phyloP scores from a whole-genome alignment of 331 rosid species.

The Phaseolus coccineus region DNA sequence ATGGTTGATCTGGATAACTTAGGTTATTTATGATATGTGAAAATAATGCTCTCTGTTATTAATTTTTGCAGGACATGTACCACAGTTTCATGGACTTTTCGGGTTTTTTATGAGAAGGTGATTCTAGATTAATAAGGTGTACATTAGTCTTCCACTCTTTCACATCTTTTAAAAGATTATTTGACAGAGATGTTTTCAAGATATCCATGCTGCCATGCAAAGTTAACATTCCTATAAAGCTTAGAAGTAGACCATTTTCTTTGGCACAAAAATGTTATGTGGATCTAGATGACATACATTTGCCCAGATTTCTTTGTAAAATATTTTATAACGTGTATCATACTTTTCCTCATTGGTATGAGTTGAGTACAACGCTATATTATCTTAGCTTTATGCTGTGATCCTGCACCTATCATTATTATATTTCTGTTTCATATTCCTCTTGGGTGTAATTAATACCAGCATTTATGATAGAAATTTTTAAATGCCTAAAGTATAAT shows the following conservation, averaged over 20 bases:
- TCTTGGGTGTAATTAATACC: background rate
- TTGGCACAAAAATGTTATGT: constrained; percentile 4
- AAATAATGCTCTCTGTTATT: constrained; percentile 14
- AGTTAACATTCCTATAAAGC: constrained; percentile 10
- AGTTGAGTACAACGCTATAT: background rate
- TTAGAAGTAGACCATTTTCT: constrained; percentile 13
- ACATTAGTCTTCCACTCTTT: constrained; percentile 27
- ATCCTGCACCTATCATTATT: background rate
- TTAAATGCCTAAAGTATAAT: background rate
- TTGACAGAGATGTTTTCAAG: background rate
- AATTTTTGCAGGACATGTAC: constrained; percentile 92
- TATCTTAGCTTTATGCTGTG: background rate
- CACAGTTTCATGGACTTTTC: constrained; percentile 95
- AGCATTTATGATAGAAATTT: background rate
- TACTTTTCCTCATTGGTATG: constrained; percentile 1
- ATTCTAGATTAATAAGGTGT: constrained; percentile 41
- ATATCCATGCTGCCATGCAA: background rate
- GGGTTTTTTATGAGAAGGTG: constrained; percentile 99
- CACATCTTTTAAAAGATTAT: background rate
- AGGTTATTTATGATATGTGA: background rate
- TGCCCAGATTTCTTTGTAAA: constrained; percentile 19
- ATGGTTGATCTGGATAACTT: constrained; percentile 20
- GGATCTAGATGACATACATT: constrained; percentile 23
- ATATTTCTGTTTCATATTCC: background rate
- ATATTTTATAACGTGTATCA: background rate